Conservation (phyloP, 192 early-diverging fungal genomes). For the Pilobolus umbonatus region DNA sequence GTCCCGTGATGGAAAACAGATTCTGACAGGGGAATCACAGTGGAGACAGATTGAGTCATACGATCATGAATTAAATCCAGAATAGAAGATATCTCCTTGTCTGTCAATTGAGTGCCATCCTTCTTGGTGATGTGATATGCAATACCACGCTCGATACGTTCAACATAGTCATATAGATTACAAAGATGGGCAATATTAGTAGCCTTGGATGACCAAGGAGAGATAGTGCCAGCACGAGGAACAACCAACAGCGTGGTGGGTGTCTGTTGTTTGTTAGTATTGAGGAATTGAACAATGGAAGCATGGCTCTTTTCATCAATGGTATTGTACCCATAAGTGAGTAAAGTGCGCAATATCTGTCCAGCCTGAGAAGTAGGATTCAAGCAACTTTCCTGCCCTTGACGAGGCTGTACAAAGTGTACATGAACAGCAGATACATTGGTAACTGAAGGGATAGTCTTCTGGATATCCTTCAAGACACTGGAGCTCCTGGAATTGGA, state of each 20-base stretch:
- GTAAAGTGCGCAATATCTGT: slow-evolving; percentile 43
- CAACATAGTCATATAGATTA: slow-evolving; percentile 67
- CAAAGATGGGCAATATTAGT: slow-evolving; percentile 95
- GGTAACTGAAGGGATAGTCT: slow-evolving; percentile 42
- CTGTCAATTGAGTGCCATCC: slow-evolving; percentile 26
- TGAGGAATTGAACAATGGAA: slow-evolving; percentile 17
- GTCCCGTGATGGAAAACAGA: slow-evolving; percentile 70
- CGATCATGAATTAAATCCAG: slow-evolving; percentile 73
- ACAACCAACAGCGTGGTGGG: slow-evolving; percentile 65
- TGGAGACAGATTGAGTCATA: slow-evolving; percentile 87
- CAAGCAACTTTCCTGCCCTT: slow-evolving; percentile 27
- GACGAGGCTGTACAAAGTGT: slow-evolving; percentile 69
- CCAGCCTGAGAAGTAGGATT: slow-evolving; percentile 35
- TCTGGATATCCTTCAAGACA: slow-evolving; percentile 58
- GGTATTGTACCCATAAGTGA: slow-evolving; percentile 40
- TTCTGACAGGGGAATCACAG: slow-evolving; percentile 56
- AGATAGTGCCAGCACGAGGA: slow-evolving; percentile 94
- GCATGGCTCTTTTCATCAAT: slow-evolving; percentile 20
- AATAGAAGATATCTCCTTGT: slow-evolving; percentile 46
- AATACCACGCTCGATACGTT: slow-evolving; percentile 85
- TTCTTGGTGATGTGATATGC: slow-evolving; percentile 63
- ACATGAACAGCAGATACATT: slow-evolving; percentile 63
- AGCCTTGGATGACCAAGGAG: slow-evolving; percentile 99
- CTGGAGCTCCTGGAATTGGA: slow-evolving; percentile 67
- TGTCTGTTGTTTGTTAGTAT: slow-evolving; percentile 29